Conservation (phyloP, 768 basidiomycete genomes). For the Rickenella mellea region DNA sequence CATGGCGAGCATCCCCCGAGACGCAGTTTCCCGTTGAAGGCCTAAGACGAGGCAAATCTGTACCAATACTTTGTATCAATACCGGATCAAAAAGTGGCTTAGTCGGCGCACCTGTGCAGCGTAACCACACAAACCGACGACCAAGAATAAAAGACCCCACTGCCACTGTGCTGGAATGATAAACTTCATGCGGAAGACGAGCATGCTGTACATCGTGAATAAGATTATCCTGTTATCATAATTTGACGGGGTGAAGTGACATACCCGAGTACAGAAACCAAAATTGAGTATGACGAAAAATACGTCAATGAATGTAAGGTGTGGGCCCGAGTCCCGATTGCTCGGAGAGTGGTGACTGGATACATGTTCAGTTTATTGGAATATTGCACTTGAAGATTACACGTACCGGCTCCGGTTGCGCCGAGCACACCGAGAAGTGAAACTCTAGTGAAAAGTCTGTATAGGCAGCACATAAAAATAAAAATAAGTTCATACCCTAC, state of each 20-base stretch:
- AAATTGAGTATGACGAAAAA: constrained; percentile 50
- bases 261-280: constrained; percentile 24
- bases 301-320: constrained; percentile 63
- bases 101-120: constrained; percentile 18
- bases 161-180: constrained; percentile 13
- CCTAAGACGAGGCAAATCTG: constrained; percentile 53
- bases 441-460: constrained; percentile 30
- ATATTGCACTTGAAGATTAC: neutral
- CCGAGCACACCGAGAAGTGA: constrained; percentile 60
- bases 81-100: neutral
- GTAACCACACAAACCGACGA: constrained; percentile 29
- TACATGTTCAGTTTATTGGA: neutral
- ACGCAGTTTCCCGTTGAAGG: constrained; percentile 55
- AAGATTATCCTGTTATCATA: neutral
- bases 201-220: constrained; percentile 10
- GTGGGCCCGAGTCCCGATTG: constrained; percentile 69
- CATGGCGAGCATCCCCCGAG: constrained; percentile 50
- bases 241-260: neutral
- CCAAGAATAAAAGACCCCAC: constrained; percentile 12
- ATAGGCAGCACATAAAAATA: neutral
- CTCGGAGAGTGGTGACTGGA: constrained; percentile 43
- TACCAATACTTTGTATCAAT: neutral
- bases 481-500: constrained; percentile 34
- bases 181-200: constrained; percentile 13
- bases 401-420: constrained; percentile 60